Base-by-base conservation (phyloP, 208 protist species). In the Polymyxa betae region DNA sequence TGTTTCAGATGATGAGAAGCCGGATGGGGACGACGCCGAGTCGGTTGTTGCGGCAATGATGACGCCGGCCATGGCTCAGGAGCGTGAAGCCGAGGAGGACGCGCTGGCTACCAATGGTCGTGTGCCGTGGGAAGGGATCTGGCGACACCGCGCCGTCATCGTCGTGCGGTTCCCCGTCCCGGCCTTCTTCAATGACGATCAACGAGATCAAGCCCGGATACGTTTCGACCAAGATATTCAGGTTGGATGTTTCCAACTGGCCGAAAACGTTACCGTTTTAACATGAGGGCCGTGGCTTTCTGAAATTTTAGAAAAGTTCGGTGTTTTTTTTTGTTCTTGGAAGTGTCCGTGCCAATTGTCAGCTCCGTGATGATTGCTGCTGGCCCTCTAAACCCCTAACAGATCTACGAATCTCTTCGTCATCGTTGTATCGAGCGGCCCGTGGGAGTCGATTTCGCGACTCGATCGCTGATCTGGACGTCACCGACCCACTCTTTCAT, bases 381-480 rank as follows among this genome's bases (percentile, higher is more conserved):
- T 35, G 40, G 5, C n/a, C 72, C 5, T 35, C 72, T n/a, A 43
- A 16, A 35, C 35, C 16, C 12, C 35, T 5, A 43, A 40, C 72
- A 82, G 72, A 16, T 45, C n/a, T 82, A 82, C 72, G 72, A 35
- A 12, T 40, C 72, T 5, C 72, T 82, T 20, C 72, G 72, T 20
- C 72, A 82, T 43, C 72, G 72, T 16, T 82, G 72, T 43, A 82
- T 82, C 40, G 72, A 82, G 5, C 72, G 72, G 40, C 72, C 72
- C 16, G 12, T 82, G 72, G 72, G 16, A 12, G n/a, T 82, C 72
- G 72, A 82, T 35, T 43, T 20, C 12, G 5, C 40, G 16, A 82
- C 72, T 20, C 72, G 72, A 82, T 82, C 72, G 35, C 20, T 66
- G 20, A 82, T 82, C n/a, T 5, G 5, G n/a, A 5, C 16, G 40